A percentile compares a stretch with the other conserved stretches of the same genome.
Evolutionary conservation across 2,329 filamentous ascomycete genomes (phyloP).

Genomic region (Pestalotiopsis sp.): DNA sequence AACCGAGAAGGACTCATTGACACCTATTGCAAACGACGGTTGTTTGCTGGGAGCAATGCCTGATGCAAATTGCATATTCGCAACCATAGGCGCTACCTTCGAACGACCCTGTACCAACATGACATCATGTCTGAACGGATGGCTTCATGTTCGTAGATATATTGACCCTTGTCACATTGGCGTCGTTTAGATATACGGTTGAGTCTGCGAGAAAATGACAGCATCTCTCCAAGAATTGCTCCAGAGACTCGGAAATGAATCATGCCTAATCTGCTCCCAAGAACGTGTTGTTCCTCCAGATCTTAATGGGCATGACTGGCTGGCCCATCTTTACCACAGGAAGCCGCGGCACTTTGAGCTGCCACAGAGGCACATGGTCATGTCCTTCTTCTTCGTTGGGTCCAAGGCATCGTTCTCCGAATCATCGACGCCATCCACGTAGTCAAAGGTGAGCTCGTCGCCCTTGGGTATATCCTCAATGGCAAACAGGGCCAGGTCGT

Average conservation of each 20-base stretch:
- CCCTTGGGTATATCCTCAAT: slow-evolving; percentile 64
- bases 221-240: background rate
- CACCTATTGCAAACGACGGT: too few species aligned
- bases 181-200: background rate
- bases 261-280: background rate
- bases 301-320: background rate
- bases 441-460: slow-evolving; percentile 80
- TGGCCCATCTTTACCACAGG: slow-evolving; percentile 56
- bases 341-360: slow-evolving; percentile 68
- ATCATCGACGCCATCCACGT: slow-evolving; percentile 66
- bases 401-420: slow-evolving; percentile 52
- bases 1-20: too few species aligned
- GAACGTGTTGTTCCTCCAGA: background rate
- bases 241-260: background rate
- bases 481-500: slow-evolving; percentile 79
- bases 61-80: too few species aligned
- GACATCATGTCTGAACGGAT: too few species aligned
- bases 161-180: background rate
- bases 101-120: too few species aligned
- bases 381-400: slow-evolving; percentile 50
- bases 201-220: background rate
- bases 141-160: too few species aligned
- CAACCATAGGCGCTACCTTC: too few species aligned
- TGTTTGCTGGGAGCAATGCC: too few species aligned
- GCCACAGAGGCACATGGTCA: slow-evolving; percentile 65